Base-by-base conservation (phyloP, 2,329 filamentous ascomycete species). In the Achaetomium macrosporum region DNA sequence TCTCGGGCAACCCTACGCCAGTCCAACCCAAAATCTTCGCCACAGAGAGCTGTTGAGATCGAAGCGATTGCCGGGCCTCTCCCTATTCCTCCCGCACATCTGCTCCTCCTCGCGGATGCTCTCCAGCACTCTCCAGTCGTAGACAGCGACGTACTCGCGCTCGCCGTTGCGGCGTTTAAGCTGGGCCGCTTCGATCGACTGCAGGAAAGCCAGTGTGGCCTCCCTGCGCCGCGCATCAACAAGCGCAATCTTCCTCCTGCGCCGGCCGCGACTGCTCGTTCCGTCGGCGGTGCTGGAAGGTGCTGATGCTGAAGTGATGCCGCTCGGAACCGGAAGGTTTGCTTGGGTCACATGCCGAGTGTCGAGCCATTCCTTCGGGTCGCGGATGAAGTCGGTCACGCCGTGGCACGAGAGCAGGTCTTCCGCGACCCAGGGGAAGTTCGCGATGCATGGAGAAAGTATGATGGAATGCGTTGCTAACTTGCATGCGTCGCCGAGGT, bases 321-420 rank as follows among this genome's bases (percentile, higher is more conserved):
- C 33, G 37, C 12, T 39, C 5, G 29, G 8, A 16, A 13, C 15
- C 15, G 12, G 35, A n/a, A 36, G 2, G 10, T 2, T 41, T 19
- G 36, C 9, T 42, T 36, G 42, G 19, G 43, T 11, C n/a, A 44
- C 0, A 4, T 20, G 7, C 6, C 39, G 17, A n/a, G 20, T 7
- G 25, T 13, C 11, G 35, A 43, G 37, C 69, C 74, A 79, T 3
- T 59, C 57, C 12, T 65, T 58, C 0, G 72, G 65, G 5, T 75
- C 65, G 0, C 63, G 62, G 1, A 69, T 57, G 15, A 70, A 65
- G 0, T 63, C 50, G 2, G 57, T 33, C 36, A 78, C 63, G 1
- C 75, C 76, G 40, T 81, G 78, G 0, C 60, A 61, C 1, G 57
- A 54, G 1, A 79, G 63, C 0, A 79, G 61, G 19, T 67, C 62